Conservation (phyloP, 2,329 filamentous ascomycete species). For the Sporothrix brunneoviolacea region DNA sequence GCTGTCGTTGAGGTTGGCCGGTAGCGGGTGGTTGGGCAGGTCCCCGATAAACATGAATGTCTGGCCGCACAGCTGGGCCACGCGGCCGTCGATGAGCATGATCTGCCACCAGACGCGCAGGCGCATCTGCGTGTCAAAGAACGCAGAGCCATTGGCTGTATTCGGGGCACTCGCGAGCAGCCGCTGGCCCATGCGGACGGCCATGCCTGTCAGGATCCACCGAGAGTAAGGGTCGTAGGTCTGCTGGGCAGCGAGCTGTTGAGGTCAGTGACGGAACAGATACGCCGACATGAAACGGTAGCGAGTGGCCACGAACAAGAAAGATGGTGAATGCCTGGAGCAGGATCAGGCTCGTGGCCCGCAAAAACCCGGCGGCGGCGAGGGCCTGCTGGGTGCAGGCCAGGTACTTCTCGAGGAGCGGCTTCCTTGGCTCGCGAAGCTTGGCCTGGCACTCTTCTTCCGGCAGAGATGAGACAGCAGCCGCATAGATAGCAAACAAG, state of each 20-base stretch:
- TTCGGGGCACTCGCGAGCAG: slow-evolving; percentile 33
- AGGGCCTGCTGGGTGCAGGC: slow-evolving; percentile 47
- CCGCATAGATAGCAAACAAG: slow-evolving; percentile 49
- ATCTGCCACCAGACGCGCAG: slow-evolving; percentile 55
- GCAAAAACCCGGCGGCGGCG: slow-evolving; percentile 50
- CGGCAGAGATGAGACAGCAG: slow-evolving; percentile 46
- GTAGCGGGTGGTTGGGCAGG: slow-evolving; percentile 3
- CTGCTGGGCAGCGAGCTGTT: slow-evolving; percentile 24
- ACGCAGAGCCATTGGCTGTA: slow-evolving; percentile 43
- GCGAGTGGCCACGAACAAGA: slow-evolving; percentile 31
- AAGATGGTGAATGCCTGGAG: slow-evolving; percentile 53
- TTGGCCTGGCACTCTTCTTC: slow-evolving; percentile 34
- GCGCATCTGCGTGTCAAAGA: slow-evolving; percentile 53
- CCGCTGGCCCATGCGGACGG: slow-evolving; percentile 44
- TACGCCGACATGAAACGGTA: no score
- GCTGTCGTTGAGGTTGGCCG: slow-evolving; percentile 43
- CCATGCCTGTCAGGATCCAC: slow-evolving; percentile 54
- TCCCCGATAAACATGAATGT: background rate
- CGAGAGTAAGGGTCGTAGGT: slow-evolving; percentile 42
- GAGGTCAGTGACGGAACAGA: background rate
- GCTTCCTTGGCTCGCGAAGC: background rate
- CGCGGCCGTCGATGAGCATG: slow-evolving; percentile 45
- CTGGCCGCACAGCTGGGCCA: slow-evolving; percentile 14
- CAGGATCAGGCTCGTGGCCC: slow-evolving; percentile 46
- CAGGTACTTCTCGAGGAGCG: slow-evolving; percentile 28